phyloP scores from a whole-genome alignment of 345 rosid species.

The Brassica carinata region DNA sequence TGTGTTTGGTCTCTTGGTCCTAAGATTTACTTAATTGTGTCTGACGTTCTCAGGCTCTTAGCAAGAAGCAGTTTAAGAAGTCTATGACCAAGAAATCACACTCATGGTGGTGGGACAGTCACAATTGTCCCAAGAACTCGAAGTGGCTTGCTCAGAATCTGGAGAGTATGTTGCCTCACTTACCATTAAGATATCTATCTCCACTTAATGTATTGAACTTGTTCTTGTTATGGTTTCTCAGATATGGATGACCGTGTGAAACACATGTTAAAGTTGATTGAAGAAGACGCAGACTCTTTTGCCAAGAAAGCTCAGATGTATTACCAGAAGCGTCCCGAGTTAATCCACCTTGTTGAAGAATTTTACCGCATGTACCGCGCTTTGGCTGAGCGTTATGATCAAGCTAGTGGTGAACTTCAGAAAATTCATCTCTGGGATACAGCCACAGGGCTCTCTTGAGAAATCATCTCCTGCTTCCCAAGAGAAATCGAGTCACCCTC shows the following conservation, averaged over 20 bases:
- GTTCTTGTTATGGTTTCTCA: slow-evolving; percentile 31
- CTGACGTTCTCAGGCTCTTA: slow-evolving; percentile 32
- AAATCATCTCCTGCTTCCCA: slow-evolving; percentile 55
- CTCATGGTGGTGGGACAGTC: slow-evolving; percentile 95
- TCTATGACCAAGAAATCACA: slow-evolving; percentile 56
- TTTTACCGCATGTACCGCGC: slow-evolving; percentile 83
- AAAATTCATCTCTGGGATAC: slow-evolving; percentile 53
- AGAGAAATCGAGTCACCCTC: slow-evolving; percentile 45
- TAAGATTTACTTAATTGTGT: slow-evolving; percentile 18
- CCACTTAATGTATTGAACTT: slow-evolving; percentile 1
- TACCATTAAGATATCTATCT: slow-evolving; percentile 10
- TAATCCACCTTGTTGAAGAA: slow-evolving; percentile 69
- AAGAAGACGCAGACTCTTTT: slow-evolving; percentile 88
- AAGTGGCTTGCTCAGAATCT: slow-evolving; percentile 88
- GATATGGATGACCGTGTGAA: slow-evolving; percentile 88
- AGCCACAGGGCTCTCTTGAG: slow-evolving; percentile 49
- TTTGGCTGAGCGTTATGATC: slow-evolving; percentile 89
- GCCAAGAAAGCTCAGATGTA: slow-evolving; percentile 92
- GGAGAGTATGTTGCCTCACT: slow-evolving; percentile 50
- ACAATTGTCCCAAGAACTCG: slow-evolving; percentile 69
- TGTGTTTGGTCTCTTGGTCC: slow-evolving; percentile 23
- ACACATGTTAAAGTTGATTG: slow-evolving; percentile 76
- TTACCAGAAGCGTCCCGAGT: slow-evolving; percentile 80
- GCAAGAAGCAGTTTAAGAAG: slow-evolving; percentile 50
- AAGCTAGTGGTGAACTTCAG: slow-evolving; percentile 66